Percentiles rank a stretch among this genome's conserved stretches.
Conservation (phyloP, 139 green algal species). For the Nannochloris sp. region DNA sequence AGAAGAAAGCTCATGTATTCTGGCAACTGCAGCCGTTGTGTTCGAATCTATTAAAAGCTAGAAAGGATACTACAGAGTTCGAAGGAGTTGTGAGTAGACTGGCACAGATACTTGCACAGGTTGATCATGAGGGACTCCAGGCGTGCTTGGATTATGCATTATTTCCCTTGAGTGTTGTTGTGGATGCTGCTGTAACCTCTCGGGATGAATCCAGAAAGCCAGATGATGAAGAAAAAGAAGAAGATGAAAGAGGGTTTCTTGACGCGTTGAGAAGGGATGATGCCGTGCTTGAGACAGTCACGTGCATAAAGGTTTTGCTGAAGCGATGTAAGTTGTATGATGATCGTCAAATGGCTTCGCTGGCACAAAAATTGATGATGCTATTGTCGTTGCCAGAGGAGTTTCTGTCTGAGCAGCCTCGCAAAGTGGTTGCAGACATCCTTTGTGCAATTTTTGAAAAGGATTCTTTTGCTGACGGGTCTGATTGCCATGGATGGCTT, state of each 20-base stretch:
- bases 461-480: too few relatives aligned
- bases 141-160: conserved; percentile 58
- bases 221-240: too few relatives aligned
- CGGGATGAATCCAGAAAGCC: neutral
- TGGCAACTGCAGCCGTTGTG: conserved; percentile 45
- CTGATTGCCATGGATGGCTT: neutral
- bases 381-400: conserved; percentile 27
- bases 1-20: conserved; percentile 26
- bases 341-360: conserved; percentile 7
- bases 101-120: neutral
- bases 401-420: neutral
- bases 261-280: too few relatives aligned
- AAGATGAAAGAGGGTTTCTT: too few relatives aligned
- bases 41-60: conserved; percentile 41
- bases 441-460: too few relatives aligned
- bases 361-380: conserved; percentile 41
- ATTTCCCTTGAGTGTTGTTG: conserved; percentile 53
- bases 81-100: conserved; percentile 6
- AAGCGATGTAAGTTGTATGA: neutral
- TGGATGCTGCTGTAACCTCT: conserved; percentile 36
- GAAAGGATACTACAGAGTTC: conserved; percentile 25
- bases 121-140: conserved; percentile 24
- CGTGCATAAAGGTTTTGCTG: too few relatives aligned
- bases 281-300: too few relatives aligned
- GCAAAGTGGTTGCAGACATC: neutral